These are phyloP conservation scores for Laguncularia racemosa DNA, from an alignment of 345 rosid species.

Conservation along the genomic window DNA sequence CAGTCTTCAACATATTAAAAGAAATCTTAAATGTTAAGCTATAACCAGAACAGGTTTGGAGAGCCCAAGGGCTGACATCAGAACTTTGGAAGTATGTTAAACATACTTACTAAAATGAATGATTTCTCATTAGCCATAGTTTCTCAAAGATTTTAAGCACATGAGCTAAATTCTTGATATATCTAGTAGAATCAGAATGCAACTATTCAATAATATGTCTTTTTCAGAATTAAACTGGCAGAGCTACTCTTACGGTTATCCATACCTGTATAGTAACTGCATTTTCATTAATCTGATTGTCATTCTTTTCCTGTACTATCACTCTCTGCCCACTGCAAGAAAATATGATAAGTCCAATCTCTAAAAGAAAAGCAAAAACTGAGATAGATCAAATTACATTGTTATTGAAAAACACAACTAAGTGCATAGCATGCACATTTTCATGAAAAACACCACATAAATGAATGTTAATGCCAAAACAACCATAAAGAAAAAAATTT, in stretches of 20 bases:
- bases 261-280: constrained; percentile 78
- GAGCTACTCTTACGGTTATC: no score
- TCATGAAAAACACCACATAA: no score
- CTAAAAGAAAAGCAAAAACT: constrained; percentile 3
- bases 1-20: background rate
- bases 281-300: constrained; percentile 38
- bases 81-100: no score
- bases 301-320: constrained; percentile 52
- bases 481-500: no score
- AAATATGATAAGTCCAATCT: constrained; percentile 8
- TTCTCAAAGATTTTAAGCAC: background rate
- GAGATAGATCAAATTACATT: background rate
- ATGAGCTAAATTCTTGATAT: background rate
- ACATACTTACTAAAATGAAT: background rate
- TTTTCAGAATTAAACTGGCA: no score
- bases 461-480: no score
- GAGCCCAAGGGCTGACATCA: no score
- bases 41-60: no score
- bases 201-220: no score
- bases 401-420: no score
- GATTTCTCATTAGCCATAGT: background rate
- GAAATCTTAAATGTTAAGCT: background rate
- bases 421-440: no score
- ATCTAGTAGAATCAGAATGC: no score
- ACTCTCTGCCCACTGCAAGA: constrained; percentile 76